These are phyloP conservation scores for Amesomyces nigricolor DNA, from an alignment of 2,329 filamentous ascomycete species.

Conservation along the genomic window DNA sequence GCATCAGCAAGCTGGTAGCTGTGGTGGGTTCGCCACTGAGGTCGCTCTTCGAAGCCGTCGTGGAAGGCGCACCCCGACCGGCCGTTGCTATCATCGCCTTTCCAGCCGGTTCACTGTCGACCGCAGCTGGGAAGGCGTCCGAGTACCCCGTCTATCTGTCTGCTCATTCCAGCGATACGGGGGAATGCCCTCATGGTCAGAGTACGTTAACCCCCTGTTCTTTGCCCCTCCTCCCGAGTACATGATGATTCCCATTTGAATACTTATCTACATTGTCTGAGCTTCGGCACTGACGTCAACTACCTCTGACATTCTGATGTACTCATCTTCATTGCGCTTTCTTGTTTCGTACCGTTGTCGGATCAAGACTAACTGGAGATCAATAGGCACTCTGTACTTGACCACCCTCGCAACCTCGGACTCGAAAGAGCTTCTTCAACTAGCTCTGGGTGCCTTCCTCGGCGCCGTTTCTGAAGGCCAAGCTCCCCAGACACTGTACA, in stretches of 20 bases:
- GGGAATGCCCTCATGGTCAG: constrained; percentile 83
- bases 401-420: constrained; percentile 34
- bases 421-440: constrained; percentile 36
- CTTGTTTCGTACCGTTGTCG: constrained; percentile 16
- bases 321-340: constrained; percentile 27
- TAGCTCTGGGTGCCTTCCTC: constrained; percentile 40
- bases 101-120: constrained; percentile 45
- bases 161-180: constrained; percentile 82
- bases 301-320: constrained; percentile 87
- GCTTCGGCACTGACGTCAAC: constrained; percentile 74
- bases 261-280: constrained; percentile 99
- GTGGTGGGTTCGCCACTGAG: constrained; percentile 63
- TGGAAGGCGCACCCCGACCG: constrained; percentile 71
- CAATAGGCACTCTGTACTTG: constrained; percentile 38
- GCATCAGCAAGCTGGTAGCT: constrained; percentile 57
- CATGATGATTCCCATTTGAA: constrained; percentile 84
- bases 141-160: constrained; percentile 52
- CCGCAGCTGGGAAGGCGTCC: constrained; percentile 31
- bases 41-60: constrained; percentile 61
- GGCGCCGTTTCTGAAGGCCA: constrained; percentile 27
- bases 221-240: constrained; percentile 33
- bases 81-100: constrained; percentile 68
- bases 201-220: constrained; percentile 58
- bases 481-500: constrained; percentile 40
- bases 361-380: constrained; percentile 30